phyloP scores from a whole-genome alignment of 192 early-diverging fungal species.

The Entomortierella lignicola region DNA sequence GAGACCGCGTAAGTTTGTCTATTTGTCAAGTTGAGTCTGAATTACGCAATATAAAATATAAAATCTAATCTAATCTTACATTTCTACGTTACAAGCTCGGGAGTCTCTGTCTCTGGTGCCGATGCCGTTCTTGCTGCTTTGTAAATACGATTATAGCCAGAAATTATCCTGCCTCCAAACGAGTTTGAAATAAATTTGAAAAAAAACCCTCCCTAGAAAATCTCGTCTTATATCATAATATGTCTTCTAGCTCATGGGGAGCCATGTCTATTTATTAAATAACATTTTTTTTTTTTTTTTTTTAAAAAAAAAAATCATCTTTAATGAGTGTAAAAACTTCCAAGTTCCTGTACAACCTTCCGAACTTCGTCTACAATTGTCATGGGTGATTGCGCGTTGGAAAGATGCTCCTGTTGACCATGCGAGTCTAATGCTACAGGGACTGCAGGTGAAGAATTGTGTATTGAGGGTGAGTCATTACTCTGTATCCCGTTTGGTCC shows the following conservation, averaged over 20 bases:
- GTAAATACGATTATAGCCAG: conserved; percentile 32
- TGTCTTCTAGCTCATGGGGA: no score
- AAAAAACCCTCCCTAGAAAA: no score
- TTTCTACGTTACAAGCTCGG: conserved; percentile 11
- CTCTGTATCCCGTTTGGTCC: neutral
- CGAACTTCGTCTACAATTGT: conserved; percentile 50
- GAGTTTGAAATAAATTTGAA: no score
- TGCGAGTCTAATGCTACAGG: conserved; percentile 7
- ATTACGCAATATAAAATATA: no score
- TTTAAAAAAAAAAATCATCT: neutral
- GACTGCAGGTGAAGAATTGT: conserved; percentile 5
- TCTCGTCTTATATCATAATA: no score
- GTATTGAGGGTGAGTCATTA: conserved; percentile 23
- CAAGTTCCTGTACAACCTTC: conserved; percentile 43
- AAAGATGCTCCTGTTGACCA: neutral
- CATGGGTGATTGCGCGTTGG: conserved; percentile 18
- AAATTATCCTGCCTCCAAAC: no score
- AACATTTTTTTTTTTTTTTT: neutral
- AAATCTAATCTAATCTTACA: neutral
- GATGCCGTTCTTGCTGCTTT: conserved; percentile 66
- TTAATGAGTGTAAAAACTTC: conserved; percentile 43
- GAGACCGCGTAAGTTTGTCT: conserved; percentile 39
- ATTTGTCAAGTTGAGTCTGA: neutral
- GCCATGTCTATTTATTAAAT: no score
- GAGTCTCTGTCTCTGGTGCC: conserved; percentile 64